Evolutionary conservation across 345 rosid species (phyloP).

Genomic region (Cardamine chenopodiifolia): DNA sequence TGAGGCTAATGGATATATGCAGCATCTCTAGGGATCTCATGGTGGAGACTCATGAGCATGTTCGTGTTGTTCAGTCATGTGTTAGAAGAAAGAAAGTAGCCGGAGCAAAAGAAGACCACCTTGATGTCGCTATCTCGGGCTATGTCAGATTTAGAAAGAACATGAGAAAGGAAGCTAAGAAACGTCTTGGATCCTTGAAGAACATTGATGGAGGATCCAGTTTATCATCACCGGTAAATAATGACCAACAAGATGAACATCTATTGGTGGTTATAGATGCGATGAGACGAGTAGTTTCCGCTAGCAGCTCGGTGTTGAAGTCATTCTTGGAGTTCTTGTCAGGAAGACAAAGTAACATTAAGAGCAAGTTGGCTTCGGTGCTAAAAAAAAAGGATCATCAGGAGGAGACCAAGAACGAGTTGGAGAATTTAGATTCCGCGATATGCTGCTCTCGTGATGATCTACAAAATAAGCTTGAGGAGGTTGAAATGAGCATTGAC

Average conservation of each 20-base stretch:
- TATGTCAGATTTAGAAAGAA: constrained; percentile 55
- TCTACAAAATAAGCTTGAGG: constrained; percentile 48
- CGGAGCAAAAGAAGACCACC: constrained; percentile 28
- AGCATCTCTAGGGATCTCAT: constrained; percentile 56
- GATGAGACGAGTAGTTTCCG: constrained; percentile 47
- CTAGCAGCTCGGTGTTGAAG: constrained; percentile 48
- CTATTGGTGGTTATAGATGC: constrained; percentile 48
- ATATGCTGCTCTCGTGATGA: constrained; percentile 31
- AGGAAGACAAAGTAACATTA: constrained; percentile 42
- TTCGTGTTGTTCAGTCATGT: constrained; percentile 60
- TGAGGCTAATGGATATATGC: constrained; percentile 64
- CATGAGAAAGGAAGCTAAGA: constrained; percentile 60
- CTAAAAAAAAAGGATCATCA: constrained; percentile 50
- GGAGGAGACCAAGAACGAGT: constrained; percentile 45
- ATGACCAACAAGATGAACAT: constrained; percentile 40
- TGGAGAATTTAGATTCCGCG: constrained; percentile 49
- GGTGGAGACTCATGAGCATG: constrained; percentile 53
- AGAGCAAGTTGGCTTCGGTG: constrained; percentile 52
- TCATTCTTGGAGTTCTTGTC: constrained; percentile 53
- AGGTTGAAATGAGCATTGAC: constrained; percentile 50
- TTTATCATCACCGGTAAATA: constrained; percentile 9
- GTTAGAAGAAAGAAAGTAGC: constrained; percentile 58
- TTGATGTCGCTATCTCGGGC: constrained; percentile 29
- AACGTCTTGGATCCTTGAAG: constrained; percentile 49
- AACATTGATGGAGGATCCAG: constrained; percentile 48